A percentile compares a stretch with the other conserved stretches of the same genome.
Conservation (phyloP, 495 filamentous ascomycete species). For the Xylaria acuta region DNA sequence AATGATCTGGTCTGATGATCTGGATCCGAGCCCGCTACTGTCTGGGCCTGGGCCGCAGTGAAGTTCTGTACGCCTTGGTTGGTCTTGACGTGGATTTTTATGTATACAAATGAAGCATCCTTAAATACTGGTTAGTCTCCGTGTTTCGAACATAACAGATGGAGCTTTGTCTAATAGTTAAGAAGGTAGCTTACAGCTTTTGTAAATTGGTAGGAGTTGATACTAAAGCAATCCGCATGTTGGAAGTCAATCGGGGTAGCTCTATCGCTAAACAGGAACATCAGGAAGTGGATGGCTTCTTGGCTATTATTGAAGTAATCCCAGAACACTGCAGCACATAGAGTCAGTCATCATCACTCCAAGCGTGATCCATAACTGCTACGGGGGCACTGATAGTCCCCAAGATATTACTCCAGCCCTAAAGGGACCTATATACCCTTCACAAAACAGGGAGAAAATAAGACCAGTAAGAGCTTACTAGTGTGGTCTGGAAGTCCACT, state of each 20-base stretch:
- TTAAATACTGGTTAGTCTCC: background rate
- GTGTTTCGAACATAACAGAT: background rate
- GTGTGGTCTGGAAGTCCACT: constrained; percentile 58
- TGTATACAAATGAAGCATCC: constrained; percentile 64
- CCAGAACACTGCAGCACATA: constrained; percentile 39
- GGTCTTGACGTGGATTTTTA: constrained; percentile 63
- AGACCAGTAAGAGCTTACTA: background rate
- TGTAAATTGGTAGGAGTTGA: constrained; percentile 66
- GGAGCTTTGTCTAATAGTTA: background rate
- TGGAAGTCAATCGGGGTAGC: constrained; percentile 67
- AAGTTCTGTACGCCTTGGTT: constrained; percentile 61
- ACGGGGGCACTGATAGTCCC: no score
- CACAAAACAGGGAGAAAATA: background rate
- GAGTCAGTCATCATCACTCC: background rate
- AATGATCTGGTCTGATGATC: constrained; percentile 50
- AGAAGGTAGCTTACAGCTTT: constrained; percentile 42
- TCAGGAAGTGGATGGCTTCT: constrained; percentile 72
- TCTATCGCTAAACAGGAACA: constrained; percentile 70
- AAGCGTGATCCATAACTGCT: background rate
- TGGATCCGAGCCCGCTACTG: constrained; percentile 55
- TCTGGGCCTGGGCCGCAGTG: constrained; percentile 54
- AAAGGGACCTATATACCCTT: background rate
- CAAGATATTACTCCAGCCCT: background rate
- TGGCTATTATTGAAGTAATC: constrained; percentile 57
- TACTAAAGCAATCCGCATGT: constrained; percentile 58